Percentiles rank a stretch among this genome's conserved stretches.
phyloP scores from a whole-genome alignment of 139 green algal genomes.

The Nannochloris sp. region DNA sequence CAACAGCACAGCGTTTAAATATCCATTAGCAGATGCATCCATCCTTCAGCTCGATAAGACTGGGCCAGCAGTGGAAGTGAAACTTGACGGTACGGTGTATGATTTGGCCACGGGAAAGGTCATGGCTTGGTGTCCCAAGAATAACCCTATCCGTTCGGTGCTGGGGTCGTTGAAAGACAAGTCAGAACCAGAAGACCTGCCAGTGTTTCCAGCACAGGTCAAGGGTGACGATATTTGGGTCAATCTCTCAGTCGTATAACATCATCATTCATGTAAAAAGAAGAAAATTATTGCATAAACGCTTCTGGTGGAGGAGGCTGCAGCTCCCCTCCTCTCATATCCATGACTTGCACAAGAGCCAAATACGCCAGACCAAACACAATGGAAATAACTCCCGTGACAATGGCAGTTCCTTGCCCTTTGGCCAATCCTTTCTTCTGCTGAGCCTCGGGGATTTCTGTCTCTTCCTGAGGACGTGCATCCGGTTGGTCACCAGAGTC shows the following conservation, averaged over 20 bases:
- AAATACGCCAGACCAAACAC: conserved; percentile 38
- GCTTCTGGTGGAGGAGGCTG: conserved; percentile 40
- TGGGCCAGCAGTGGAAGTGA: conserved; percentile 43
- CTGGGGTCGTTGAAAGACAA: conserved; percentile 39
- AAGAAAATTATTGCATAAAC: conserved; percentile 12
- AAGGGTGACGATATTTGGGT: conserved; percentile 17
- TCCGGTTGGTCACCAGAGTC: too few species aligned
- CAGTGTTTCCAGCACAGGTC: conserved; percentile 13
- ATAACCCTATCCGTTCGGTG: conserved; percentile 31
- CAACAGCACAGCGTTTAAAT: conserved; percentile 57
- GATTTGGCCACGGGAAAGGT: conserved; percentile 60
- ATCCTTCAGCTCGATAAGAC: conserved; percentile 22
- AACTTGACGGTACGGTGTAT: conserved; percentile 65
- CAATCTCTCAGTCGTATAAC: conserved; percentile 12
- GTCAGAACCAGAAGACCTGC: conserved; percentile 18
- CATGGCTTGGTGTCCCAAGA: conserved; percentile 50
- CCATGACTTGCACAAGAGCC: conserved; percentile 27
- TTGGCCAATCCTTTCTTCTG: conserved; percentile 12
- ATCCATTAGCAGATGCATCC: conserved; percentile 40
- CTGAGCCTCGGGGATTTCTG: neutral
- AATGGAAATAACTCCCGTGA: conserved; percentile 42
- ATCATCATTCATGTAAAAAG: neutral
- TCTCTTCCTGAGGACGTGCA: neutral
- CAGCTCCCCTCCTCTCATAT: conserved; percentile 32
- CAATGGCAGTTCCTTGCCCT: conserved; percentile 36